A percentile compares a stretch with the other conserved stretches of the same genome.
Evolutionary conservation across 2,329 filamentous ascomycete genomes (phyloP).

Genomic region (Colletotrichum sp.): DNA sequence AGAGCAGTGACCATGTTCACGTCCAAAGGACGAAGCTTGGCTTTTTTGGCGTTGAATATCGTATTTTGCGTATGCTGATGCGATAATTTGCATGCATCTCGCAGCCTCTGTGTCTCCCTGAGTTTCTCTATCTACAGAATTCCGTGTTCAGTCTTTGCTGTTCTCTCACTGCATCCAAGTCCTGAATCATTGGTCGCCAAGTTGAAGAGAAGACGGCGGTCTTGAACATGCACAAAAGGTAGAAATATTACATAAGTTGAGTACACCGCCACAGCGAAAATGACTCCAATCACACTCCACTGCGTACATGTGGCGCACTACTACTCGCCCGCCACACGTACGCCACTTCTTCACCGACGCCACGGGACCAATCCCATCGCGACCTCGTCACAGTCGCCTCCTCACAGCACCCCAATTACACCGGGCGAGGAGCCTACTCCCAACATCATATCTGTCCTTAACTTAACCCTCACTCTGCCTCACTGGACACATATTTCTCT

Average conservation of each 20-base stretch:
- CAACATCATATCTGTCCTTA: not conserved
- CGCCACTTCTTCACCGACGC: not conserved
- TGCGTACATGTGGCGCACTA: not conserved
- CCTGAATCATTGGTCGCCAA: not conserved
- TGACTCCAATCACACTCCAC: not conserved
- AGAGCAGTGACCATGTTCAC: not conserved
- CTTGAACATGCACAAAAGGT: not conserved
- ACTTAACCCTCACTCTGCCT: not conserved
- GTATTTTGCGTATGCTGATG: not conserved
- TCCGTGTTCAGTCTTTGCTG: not conserved
- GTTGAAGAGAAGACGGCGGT: not conserved
- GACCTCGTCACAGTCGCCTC: not conserved
- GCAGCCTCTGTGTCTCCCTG: not conserved
- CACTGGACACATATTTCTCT: not conserved
- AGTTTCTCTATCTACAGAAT: fast-evolving
- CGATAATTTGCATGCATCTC: not conserved
- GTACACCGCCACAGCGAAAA: not conserved
- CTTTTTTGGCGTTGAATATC: not conserved
- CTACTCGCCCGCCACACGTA: not conserved
- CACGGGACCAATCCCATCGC: not conserved
- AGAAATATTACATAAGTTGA: not conserved
- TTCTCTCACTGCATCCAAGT: not conserved
- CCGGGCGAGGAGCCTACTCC: not conserved
- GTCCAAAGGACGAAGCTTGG: not conserved
- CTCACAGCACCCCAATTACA: not conserved